These are phyloP conservation scores for Gloeostereum incarnatum DNA, from an alignment of 768 basidiomycete genomes.

Conservation along the genomic window DNA sequence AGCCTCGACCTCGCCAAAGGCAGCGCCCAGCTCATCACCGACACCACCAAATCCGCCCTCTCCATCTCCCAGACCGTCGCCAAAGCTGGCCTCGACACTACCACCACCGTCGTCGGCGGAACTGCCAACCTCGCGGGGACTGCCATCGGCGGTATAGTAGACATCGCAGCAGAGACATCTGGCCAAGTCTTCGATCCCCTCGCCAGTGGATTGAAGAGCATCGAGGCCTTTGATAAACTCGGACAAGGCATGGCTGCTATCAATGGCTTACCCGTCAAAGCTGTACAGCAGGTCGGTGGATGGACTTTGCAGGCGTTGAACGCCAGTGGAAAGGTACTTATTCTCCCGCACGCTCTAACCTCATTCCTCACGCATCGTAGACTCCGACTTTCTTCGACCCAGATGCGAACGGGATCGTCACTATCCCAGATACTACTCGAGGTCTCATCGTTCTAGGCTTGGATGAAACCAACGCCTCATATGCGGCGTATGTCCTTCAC, in stretches of 20 bases:
- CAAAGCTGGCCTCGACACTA: constrained; percentile 12
- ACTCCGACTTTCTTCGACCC: constrained; percentile 16
- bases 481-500: constrained; percentile 15
- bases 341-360: background rate
- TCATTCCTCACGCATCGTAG: constrained; percentile 1
- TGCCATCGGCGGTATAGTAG: constrained; percentile 12
- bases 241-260: constrained; percentile 12
- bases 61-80: constrained; percentile 11
- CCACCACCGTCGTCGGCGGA: constrained; percentile 23
- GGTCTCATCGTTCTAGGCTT: constrained; percentile 15
- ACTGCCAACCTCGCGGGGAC: constrained; percentile 12
- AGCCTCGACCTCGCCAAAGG: no score
- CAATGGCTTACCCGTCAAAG: constrained; percentile 15
- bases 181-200: constrained; percentile 15
- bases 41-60: no score
- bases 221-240: constrained; percentile 11
- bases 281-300: constrained; percentile 11
- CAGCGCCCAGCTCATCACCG: no score
- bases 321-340: constrained; percentile 11
- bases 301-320: constrained; percentile 13
- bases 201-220: constrained; percentile 12
- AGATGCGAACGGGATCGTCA: constrained; percentile 14
- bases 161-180: constrained; percentile 12
- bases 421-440: constrained; percentile 11
- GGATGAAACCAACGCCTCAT: constrained; percentile 10